Evolutionary conservation across 768 basidiomycete species (phyloP).

Genomic region (Pisolithus marmoratus): DNA sequence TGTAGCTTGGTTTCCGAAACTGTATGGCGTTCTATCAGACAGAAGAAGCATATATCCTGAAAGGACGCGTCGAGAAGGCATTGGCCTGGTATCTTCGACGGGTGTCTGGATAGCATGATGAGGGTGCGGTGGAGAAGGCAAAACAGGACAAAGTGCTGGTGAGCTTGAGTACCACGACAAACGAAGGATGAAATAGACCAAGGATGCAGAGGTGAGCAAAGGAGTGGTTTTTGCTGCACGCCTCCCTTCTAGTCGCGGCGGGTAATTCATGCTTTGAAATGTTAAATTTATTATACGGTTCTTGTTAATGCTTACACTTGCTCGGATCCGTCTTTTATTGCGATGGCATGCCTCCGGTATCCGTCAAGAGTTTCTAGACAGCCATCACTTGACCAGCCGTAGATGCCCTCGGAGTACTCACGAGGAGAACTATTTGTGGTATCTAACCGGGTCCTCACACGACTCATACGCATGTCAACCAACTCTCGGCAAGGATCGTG

Average conservation of each 20-base stretch:
- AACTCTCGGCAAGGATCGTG: too few species aligned
- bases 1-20: constrained; percentile 78
- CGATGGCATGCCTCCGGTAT: too few species aligned
- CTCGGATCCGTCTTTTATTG: too few species aligned
- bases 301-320: too few species aligned
- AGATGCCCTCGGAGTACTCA: too few species aligned
- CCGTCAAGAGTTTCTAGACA: too few species aligned
- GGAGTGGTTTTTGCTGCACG: constrained; percentile 15
- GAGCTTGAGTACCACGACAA: constrained; percentile 19
- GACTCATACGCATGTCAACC: too few species aligned
- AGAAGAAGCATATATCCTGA: constrained; percentile 44
- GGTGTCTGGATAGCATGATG: constrained; percentile 25
- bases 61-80: constrained; percentile 56
- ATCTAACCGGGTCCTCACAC: too few species aligned
- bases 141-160: background rate
- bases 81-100: constrained; percentile 58
- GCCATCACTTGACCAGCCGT: too few species aligned
- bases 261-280: too few species aligned
- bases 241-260: background rate
- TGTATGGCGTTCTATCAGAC: constrained; percentile 62
- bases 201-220: constrained; percentile 9
- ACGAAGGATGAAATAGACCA: constrained; percentile 4
- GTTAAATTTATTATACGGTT: too few species aligned
- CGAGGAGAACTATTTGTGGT: too few species aligned
- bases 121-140: background rate